Percentiles rank a stretch among this genome's conserved stretches.
These are phyloP conservation scores for Mycena polygramma DNA, from an alignment of 768 basidiomycete species.

Conservation along the genomic window DNA sequence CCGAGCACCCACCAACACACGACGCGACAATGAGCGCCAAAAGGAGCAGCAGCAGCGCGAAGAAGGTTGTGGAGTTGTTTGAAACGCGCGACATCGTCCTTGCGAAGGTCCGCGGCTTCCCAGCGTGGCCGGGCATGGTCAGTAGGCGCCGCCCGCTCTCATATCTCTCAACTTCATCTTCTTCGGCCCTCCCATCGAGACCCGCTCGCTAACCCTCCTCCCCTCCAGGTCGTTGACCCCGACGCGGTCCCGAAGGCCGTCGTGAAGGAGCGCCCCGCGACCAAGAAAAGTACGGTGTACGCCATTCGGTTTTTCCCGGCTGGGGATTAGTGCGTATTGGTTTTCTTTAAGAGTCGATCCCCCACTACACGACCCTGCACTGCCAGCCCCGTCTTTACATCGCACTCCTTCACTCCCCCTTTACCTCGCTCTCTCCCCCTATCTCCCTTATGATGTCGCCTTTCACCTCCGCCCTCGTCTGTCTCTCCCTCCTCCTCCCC, in stretches of 20 bases:
- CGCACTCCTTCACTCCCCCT: too few species aligned
- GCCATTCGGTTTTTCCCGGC: constrained; percentile 87
- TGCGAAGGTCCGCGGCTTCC: constrained; percentile 94
- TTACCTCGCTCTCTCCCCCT: too few species aligned
- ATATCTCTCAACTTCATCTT: neutral
- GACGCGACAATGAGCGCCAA: constrained; percentile 25
- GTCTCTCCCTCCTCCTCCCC: neutral
- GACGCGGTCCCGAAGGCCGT: constrained; percentile 73
- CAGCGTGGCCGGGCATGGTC: constrained; percentile 96
- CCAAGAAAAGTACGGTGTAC: constrained; percentile 80
- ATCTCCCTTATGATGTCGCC: too few species aligned
- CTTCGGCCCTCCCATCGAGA: neutral
- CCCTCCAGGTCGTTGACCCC: constrained; percentile 82
- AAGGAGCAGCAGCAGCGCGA: constrained; percentile 24
- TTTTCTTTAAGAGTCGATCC: constrained; percentile 6
- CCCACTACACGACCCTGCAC: too few species aligned
- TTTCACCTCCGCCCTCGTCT: too few species aligned
- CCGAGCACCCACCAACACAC: too few species aligned
- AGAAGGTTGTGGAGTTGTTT: constrained; percentile 61
- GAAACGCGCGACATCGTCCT: constrained; percentile 87
- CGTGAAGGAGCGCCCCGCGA: constrained; percentile 74
- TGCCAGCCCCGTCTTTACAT: too few species aligned
- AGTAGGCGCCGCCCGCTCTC: constrained; percentile 47
- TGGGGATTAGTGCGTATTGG: constrained; percentile 87
- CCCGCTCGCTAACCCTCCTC: constrained; percentile 1